Base-by-base conservation (phyloP, 1,284 basidiomycete genomes). In the Ceratobasidium sp. region DNA sequence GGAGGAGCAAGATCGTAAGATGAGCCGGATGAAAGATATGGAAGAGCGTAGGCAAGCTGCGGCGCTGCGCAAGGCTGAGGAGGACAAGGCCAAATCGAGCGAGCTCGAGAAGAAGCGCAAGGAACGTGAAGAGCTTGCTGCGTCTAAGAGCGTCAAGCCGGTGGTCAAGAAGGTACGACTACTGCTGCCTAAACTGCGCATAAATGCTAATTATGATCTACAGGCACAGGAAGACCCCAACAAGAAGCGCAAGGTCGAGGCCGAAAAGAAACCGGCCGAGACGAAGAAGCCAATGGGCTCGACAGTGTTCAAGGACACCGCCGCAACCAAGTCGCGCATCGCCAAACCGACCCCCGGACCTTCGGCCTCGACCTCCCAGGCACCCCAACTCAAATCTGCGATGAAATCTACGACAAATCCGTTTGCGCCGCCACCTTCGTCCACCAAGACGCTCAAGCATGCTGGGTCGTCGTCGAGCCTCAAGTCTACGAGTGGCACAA, bases 1-100 rank as follows among this genome's bases (percentile, higher is more conserved):
- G 86, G 93, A 92, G 78, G 93, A 94, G 80, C 88, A 88, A 47
- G 93, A 94, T 78, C 94, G 92, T 84, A 95, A 94, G 83, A 89
- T 88, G 0, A 85, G 87, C 2, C 86, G 92, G 31, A 84, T 92
- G 78, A 93, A 91, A 80, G 92, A 95, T 79, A 92, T 93, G 88
- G 94, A 96, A 80, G 87, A 89, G 68, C 87, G 93, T 60, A 89
- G 93, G 31, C 90, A 92, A 78, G 89, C 88, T 20, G 90, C 89
- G 1, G 84, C 89, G 69, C 90, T 93, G 81, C 88, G 90, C 82
- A 96, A 95, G 83, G 90, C 88, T 0, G 94, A 94, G 73, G 93
- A 94, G 80, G 92, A 94, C 81, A 92, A 90, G 81, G 84, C 86
- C 1, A 88, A 88, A 53, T 84, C 86, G 26, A 82, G 87, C 58